phyloP scores from a whole-genome alignment of 345 rosid species.

The Aegle marmelos region DNA sequence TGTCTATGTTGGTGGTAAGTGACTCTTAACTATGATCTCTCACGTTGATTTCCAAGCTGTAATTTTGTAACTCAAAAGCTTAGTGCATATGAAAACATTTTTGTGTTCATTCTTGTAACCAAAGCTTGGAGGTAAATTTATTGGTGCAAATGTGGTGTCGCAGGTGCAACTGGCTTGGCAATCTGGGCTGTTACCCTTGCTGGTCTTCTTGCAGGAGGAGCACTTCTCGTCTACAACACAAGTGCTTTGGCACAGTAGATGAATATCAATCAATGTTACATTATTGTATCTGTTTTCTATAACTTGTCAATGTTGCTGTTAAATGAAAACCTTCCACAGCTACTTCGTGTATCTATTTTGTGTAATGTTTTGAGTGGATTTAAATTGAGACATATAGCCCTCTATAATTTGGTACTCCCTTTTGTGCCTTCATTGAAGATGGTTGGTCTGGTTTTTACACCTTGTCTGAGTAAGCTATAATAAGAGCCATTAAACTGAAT shows the following conservation, averaged over 20 bases:
- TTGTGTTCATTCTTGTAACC: background rate
- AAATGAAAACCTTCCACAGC: background rate
- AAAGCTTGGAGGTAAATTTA: background rate
- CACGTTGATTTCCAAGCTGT: background rate
- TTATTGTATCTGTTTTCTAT: background rate
- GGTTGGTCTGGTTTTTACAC: background rate
- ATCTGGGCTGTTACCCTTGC: constrained; percentile 91
- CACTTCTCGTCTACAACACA: constrained; percentile 93
- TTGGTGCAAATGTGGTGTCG: background rate
- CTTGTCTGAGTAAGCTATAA: no score
- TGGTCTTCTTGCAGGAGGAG: constrained; percentile 84
- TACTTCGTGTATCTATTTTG: background rate
- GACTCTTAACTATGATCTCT: background rate
- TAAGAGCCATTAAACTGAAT: background rate
- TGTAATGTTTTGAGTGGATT: constrained; percentile 8
- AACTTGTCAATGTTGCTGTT: background rate
- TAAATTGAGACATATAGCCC: background rate
- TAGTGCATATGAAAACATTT: background rate
- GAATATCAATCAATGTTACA: background rate
- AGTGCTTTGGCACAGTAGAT: constrained; percentile 85
- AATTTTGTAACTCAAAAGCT: no score
- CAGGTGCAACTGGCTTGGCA: constrained; percentile 75
- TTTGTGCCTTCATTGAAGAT: background rate
- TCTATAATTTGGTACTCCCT: background rate
- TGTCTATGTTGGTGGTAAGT: constrained; percentile 70